Evolutionary conservation across 1,139 yeast species (phyloP).

Genomic region (Citeromyces hawaiiensis): DNA sequence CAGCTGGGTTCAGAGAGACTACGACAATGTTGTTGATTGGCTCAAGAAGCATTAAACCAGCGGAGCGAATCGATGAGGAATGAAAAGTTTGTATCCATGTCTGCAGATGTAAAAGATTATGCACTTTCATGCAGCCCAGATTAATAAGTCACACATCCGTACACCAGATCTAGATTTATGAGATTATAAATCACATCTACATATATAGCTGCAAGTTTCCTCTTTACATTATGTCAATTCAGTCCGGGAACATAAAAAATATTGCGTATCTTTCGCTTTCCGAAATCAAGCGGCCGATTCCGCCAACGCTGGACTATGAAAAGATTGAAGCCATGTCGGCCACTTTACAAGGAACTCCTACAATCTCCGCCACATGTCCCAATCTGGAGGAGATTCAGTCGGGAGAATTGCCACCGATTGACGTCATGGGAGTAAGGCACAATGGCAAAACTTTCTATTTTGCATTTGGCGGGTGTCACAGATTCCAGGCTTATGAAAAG

Average conservation of each 20-base stretch:
- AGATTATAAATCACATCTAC: not conserved
- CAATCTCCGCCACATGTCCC: constrained; percentile 49
- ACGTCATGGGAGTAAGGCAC: constrained; percentile 55
- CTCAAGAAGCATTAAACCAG: constrained; percentile 10
- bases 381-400: constrained; percentile 36
- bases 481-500: constrained; percentile 54
- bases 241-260: constrained; percentile 28
- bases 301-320: constrained; percentile 62
- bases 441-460: constrained; percentile 50
- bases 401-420: constrained; percentile 68
- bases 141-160: not conserved
- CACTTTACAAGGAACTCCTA: constrained; percentile 51
- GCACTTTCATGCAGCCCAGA: not conserved
- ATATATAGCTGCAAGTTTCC: too few relatives aligned
- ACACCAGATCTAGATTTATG: not conserved
- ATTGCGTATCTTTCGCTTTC: constrained; percentile 48
- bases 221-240: constrained; percentile 17
- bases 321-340: constrained; percentile 75
- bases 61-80: too few relatives aligned
- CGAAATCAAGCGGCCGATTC: constrained; percentile 64
- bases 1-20: constrained; percentile 24
- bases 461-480: constrained; percentile 80
- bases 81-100: too few relatives aligned
- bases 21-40: constrained; percentile 14
- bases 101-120: too few relatives aligned